Evolutionary conservation across 148 eudicot genomes (phyloP).

Genomic region (Chenopodium album): DNA sequence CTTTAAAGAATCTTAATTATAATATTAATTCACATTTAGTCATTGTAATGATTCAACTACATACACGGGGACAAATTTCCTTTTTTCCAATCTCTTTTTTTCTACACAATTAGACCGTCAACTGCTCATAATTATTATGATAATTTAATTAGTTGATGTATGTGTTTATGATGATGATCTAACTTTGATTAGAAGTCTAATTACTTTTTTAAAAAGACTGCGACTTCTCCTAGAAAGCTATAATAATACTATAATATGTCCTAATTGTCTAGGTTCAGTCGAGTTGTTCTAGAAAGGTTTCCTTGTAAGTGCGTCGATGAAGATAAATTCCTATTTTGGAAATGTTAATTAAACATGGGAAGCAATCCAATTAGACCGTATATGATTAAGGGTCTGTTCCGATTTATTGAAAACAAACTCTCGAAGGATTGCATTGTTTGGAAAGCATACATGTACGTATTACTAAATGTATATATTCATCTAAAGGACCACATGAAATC

Average conservation of each 20-base stretch:
- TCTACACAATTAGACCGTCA: slow-evolving; percentile 2
- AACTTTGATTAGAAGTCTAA: slow-evolving; percentile 22
- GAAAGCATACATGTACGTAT: too few relatives aligned
- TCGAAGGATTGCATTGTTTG: too few relatives aligned
- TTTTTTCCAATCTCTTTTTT: not conserved
- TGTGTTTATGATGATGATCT: slow-evolving; percentile 14
- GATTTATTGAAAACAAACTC: too few relatives aligned
- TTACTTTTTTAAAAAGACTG: slow-evolving; percentile 11
- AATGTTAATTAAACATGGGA: not conserved
- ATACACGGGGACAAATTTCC: slow-evolving; percentile 1
- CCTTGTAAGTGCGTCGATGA: not conserved
- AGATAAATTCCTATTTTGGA: not conserved
- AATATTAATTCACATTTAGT: slow-evolving; percentile 7
- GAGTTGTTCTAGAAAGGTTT: slow-evolving; percentile 10
- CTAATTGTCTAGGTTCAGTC: slow-evolving; percentile 18
- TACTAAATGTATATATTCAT: too few relatives aligned
- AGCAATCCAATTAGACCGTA: not conserved
- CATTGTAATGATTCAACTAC: slow-evolving; percentile 11
- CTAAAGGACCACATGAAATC: too few relatives aligned
- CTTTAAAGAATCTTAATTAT: slow-evolving; percentile 12
- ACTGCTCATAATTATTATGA: not conserved
- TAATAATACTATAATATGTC: not conserved
- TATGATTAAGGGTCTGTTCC: not conserved
- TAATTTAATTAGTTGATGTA: not conserved
- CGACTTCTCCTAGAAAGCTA: slow-evolving; percentile 19